Percentiles rank a stretch among this genome's conserved stretches.
Evolutionary conservation across 805 yeast genomes (phyloP).

Genomic region (Suhomyces prunicola): DNA sequence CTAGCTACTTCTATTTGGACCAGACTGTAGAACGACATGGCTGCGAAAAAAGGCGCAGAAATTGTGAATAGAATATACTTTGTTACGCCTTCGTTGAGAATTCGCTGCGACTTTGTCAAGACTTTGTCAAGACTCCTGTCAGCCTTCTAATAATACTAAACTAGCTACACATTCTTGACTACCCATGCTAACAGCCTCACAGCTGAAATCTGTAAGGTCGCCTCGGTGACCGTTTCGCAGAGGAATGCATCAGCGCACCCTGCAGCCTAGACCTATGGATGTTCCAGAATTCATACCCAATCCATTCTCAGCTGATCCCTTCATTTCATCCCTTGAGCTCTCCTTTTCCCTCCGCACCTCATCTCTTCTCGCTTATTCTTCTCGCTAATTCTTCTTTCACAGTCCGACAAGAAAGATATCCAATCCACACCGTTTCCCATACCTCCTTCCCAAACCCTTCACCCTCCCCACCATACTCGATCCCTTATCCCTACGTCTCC

Average conservation of each 20-base stretch:
- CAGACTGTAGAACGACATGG: background rate
- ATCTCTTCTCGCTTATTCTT: too few species aligned
- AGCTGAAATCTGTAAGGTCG: background rate
- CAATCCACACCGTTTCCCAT: background rate
- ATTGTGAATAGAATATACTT: background rate
- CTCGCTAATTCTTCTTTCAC: background rate
- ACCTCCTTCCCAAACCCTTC: background rate
- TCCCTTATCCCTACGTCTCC: background rate
- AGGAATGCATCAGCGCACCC: background rate
- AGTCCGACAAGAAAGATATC: background rate
- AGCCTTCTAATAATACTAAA: too few species aligned
- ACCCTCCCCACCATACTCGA: too few species aligned
- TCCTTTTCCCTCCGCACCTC: too few species aligned
- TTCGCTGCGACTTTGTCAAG: too few species aligned
- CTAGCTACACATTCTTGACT: background rate
- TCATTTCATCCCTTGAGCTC: background rate
- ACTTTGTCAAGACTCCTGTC: too few species aligned
- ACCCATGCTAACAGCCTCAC: background rate
- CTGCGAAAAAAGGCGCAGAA: background rate
- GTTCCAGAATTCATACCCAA: too few species aligned
- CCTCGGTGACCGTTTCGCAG: background rate
- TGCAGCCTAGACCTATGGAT: too few species aligned
- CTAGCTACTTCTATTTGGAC: too few species aligned
- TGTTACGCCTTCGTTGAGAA: too few species aligned
- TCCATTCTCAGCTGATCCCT: too few species aligned